Evolutionary conservation across 495 filamentous ascomycete species (phyloP), one percentile per base, ranked within the genome.

Genomic region (Penicillium dipodomyicola): DNA sequence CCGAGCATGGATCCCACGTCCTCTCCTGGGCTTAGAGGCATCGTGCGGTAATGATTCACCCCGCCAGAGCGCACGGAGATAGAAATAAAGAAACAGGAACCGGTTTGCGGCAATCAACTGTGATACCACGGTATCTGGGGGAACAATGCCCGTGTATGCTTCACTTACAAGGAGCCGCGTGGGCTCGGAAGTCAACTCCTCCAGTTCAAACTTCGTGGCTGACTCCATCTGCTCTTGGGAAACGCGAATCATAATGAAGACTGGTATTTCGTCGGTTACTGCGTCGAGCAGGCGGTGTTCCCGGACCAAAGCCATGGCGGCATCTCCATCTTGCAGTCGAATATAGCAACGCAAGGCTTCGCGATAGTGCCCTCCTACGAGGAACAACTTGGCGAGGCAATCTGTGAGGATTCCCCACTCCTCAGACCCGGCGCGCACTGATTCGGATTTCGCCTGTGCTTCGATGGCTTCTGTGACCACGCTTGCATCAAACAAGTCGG

Each of bases 261-360:
- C 87, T 1, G 91, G 84, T 35, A 98, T 92, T 61, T 97, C 89
- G 62, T 96, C 90, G 5, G 86, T 82, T 14, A 97, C 82, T 6
- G 90, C 86, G 53, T 93, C 91, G 6, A 96, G 83, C 23, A 98
- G 77, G 59, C 91, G 89, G 62, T 87, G 88, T 23, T 94, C 87
- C 53, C 82, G 81, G 59, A 97, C 93, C 52, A 98, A 72, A 20
- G 78, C 73, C 84, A 98, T 92, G 0, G 90, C 88, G 15, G 87
- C 85, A 58, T 97, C 92, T 2, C 89, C 94, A 77, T 97, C 90
- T 65, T 96, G 91, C 11, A 96, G 79, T 37, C 81, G 86, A 64
- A 97, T 94, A 68, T 93, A 96, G 71, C 88, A 94, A 57, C 80
- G 84, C 35, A 98, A 73, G 1, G 94, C 94, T 67, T 96, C 91